Evolutionary conservation across 139 green algal species (phyloP).

Genomic region (Desmodesmus armatus): DNA sequence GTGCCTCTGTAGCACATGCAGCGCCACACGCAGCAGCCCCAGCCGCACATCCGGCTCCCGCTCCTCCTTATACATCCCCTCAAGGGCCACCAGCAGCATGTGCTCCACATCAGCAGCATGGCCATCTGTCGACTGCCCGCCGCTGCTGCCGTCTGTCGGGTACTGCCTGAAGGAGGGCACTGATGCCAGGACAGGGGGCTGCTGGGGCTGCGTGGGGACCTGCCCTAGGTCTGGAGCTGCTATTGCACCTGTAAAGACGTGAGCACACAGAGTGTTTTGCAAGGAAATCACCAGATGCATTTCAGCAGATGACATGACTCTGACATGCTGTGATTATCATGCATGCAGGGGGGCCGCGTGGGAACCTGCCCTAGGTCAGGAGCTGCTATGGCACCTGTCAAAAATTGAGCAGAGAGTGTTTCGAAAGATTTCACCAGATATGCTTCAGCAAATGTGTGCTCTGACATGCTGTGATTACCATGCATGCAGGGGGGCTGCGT

Average conservation of each 20-base stretch:
- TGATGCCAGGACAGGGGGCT: not conserved
- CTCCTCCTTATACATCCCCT: constrained; percentile 73
- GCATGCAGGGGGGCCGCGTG: constrained; percentile 4
- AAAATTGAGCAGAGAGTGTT: too few species aligned
- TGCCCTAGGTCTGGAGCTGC: not conserved
- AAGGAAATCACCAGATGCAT: too few species aligned
- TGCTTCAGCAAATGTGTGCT: too few species aligned
- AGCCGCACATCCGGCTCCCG: constrained; percentile 73
- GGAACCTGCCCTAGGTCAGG: not conserved
- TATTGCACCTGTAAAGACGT: constrained; percentile 21
- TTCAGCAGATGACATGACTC: too few species aligned
- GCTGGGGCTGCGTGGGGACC: not conserved
- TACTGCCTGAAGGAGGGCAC: constrained; percentile 3
- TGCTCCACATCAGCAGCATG: constrained; percentile 70
- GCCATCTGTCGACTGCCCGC: not conserved
- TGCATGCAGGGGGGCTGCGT: constrained; percentile 12
- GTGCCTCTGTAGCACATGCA: constrained; percentile 82
- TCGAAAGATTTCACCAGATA: too few species aligned
- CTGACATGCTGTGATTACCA: constrained; percentile 9
- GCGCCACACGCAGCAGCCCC: constrained; percentile 77
- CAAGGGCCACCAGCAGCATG: constrained; percentile 85
- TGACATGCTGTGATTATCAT: constrained; percentile 20
- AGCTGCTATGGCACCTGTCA: constrained; percentile 3
- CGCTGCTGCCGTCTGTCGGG: constrained; percentile 11
- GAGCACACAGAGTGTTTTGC: too few species aligned